These are phyloP conservation scores for Tetradesmus lagerheimii DNA, from an alignment of 139 green algal genomes.

Conservation along the genomic window DNA sequence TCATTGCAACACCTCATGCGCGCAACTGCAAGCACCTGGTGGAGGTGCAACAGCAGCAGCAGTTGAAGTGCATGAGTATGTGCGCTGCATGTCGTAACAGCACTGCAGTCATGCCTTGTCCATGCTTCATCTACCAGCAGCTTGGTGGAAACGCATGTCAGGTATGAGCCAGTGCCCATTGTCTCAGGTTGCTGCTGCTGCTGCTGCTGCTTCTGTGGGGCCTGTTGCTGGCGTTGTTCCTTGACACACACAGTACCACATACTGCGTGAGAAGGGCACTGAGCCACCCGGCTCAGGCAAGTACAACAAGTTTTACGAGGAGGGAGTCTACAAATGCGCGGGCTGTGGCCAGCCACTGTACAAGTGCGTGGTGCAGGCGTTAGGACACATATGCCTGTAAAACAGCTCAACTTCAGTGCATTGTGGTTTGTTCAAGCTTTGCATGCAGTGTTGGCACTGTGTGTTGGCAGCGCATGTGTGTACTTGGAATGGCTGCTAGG, in stretches of 20 bases:
- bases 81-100: not conserved
- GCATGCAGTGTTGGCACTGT: too few species aligned
- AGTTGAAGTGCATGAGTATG: not conserved
- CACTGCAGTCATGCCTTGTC: too few species aligned
- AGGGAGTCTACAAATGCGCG: slow-evolving; percentile 88
- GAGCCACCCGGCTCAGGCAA: slow-evolving; percentile 83
- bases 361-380: slow-evolving; percentile 59
- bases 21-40: not conserved
- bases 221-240: not conserved
- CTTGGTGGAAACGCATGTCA: not conserved
- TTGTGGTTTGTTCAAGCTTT: too few species aligned
- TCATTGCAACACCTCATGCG: not conserved
- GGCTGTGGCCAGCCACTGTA: slow-evolving; percentile 84
- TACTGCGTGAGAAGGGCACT: slow-evolving; percentile 96
- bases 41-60: not conserved
- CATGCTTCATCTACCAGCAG: too few species aligned
- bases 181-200: not conserved
- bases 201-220: not conserved
- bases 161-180: not conserved
- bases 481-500: too few species aligned
- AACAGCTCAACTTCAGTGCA: not conserved
- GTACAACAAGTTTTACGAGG: slow-evolving; percentile 87
- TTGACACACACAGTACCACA: slow-evolving; percentile 72
- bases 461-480: too few species aligned
- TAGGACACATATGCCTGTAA: not conserved